Percentiles rank a stretch among this genome's conserved stretches.
Conservation (phyloP, 805 yeast genomes). For the Zygosaccharomyces siamensis region DNA sequence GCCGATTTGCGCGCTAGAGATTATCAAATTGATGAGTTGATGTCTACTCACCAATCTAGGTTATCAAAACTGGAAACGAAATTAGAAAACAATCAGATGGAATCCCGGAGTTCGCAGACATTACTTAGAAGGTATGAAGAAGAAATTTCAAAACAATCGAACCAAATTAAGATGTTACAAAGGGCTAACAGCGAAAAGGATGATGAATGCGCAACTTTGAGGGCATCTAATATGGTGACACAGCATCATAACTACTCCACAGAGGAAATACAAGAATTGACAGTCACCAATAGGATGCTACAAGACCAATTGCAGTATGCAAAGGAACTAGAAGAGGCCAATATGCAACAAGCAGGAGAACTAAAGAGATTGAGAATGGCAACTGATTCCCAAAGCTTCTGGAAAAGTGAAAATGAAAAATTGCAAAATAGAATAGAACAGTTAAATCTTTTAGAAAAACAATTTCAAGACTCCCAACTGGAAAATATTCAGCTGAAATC, state of each 20-base stretch:
- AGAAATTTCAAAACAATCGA: slow-evolving; percentile 23
- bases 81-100: slow-evolving; percentile 16
- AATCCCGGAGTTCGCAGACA: slow-evolving; percentile 18
- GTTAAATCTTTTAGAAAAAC: slow-evolving; percentile 42
- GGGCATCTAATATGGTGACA: slow-evolving; percentile 34
- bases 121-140: slow-evolving; percentile 24
- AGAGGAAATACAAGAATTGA: slow-evolving; percentile 34
- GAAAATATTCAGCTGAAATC: slow-evolving; percentile 46
- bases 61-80: slow-evolving; percentile 15
- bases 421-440: slow-evolving; percentile 40
- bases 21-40: slow-evolving; percentile 35
- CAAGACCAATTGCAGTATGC: slow-evolving; percentile 43
- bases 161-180: slow-evolving; percentile 23
- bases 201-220: slow-evolving; percentile 26
- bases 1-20: slow-evolving; percentile 32
- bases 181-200: slow-evolving; percentile 23
- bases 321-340: slow-evolving; percentile 47
- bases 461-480: slow-evolving; percentile 45
- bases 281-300: slow-evolving; percentile 33
- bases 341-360: slow-evolving; percentile 48
- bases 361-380: slow-evolving; percentile 42
- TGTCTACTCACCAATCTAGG: slow-evolving; percentile 33
- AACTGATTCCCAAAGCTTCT: slow-evolving; percentile 23
- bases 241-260: slow-evolving; percentile 35
- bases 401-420: slow-evolving; percentile 27